Base-by-base conservation (phyloP, 2,329 filamentous ascomycete species). In the Achaetomium macrosporum region DNA sequence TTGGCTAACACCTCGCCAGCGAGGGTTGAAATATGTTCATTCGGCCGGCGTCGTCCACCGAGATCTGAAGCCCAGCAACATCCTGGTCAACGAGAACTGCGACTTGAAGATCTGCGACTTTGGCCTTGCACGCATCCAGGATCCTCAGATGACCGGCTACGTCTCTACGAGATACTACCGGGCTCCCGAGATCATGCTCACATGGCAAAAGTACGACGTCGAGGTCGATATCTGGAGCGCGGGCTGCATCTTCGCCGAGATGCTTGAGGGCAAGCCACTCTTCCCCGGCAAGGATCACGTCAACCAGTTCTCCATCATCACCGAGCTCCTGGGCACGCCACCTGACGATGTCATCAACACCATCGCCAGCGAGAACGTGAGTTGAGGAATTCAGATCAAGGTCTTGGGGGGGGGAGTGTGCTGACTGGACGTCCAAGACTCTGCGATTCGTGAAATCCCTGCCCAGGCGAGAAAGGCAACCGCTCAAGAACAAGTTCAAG, bases 81-180 rank as follows among this genome's bases (percentile, higher is more conserved):
- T 99, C 65, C 82, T 99, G 55, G 92, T 99, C 72, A 99, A 99
- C 74, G 93, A 99, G 75, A 99, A 99, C 74, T 99, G 93, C 75
- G 93, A 99, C 73, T 76, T 99, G 65, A 99, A 99, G 77, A 99
- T 99, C 71, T 99, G 93, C 79, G 93, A 99, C 70, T 99, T 99
- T 65, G 93, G 93, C 61, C 79, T 99, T 56, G 93, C 93, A 50
- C 89, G 93, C 71, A 96, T 99, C 65, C 93, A 99, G 71, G 93
- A 99, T 68, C 93, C 93, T 35, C 93, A 99, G 74, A 99, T 99
- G 93, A 99, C 93, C 40, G 93, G 93, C 63, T 99, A 99, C 68
- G 93, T 99, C 56, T 97, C 93, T 44, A 99, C 93, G 57, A 81
- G 93, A 78, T 99, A 99, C 79, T 99, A 99, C 79, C 85, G 93